A percentile compares a stretch with the other conserved stretches of the same genome.
phyloP scores from a whole-genome alignment of 2,329 filamentous ascomycete species.

The Botrytis paeoniae region DNA sequence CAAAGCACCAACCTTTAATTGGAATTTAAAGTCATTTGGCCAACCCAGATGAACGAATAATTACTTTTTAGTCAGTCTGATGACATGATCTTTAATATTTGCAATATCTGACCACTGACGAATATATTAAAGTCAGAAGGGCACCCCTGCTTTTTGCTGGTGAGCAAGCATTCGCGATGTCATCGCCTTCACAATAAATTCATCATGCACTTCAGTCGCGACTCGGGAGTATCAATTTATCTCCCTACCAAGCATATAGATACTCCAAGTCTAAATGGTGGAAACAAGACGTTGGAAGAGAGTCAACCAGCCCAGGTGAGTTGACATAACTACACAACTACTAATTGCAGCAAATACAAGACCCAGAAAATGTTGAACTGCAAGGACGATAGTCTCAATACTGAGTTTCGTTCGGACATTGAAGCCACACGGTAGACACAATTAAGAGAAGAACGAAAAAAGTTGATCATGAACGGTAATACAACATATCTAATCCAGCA shows the following conservation, averaged over 20 bases:
- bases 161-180: background rate
- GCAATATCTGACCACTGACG: background rate
- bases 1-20: background rate
- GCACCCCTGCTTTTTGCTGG: background rate
- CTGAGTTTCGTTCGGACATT: background rate
- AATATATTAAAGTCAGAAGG: background rate
- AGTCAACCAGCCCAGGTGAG: background rate
- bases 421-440: background rate
- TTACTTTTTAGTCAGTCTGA: background rate
- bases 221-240: background rate
- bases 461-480: background rate
- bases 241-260: background rate
- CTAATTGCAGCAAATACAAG: background rate
- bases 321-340: background rate
- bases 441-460: background rate
- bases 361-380: background rate
- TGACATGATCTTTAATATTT: background rate
- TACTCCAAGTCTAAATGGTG: background rate
- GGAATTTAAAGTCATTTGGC: background rate
- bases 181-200: background rate
- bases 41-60: background rate
- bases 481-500: fast-evolving
- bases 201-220: background rate
- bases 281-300: background rate
- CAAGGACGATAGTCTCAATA: background rate